phyloP scores from a whole-genome alignment of 768 basidiomycete species.

The Mrakia gelida region DNA sequence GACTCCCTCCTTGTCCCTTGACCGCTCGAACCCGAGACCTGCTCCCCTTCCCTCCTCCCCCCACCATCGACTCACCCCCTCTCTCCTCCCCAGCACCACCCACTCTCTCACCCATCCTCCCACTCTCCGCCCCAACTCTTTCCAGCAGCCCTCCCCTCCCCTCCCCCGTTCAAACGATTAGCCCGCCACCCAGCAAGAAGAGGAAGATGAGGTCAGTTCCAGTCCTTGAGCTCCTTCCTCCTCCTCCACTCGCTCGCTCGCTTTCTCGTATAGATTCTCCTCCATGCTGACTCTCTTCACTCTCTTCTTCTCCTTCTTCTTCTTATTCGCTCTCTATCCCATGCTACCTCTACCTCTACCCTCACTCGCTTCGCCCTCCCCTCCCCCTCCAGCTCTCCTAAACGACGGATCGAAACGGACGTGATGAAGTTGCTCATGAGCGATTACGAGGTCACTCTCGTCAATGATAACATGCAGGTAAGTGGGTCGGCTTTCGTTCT shows the following conservation, averaged over 20 bases:
- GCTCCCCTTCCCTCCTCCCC: background rate
- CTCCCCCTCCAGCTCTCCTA: slow-evolving; percentile 60
- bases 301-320: background rate
- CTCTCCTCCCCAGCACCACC: background rate
- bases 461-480: slow-evolving; percentile 91
- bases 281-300: background rate
- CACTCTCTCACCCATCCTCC: background rate
- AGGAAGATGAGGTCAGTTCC: slow-evolving; percentile 23
- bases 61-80: background rate
- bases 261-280: background rate
- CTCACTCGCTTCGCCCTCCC: no score
- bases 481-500: background rate
- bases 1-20: no score
- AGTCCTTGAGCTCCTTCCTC: background rate
- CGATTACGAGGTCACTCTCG: slow-evolving; percentile 94
- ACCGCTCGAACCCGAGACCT: background rate
- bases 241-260: background rate
- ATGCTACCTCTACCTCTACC: no score
- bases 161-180: background rate
- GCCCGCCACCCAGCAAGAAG: slow-evolving; percentile 13
- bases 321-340: no score
- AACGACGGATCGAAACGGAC: slow-evolving; percentile 95
- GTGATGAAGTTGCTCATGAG: slow-evolving; percentile 90
- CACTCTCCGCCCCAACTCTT: no score
- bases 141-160: background rate